Conservation (phyloP, 2,329 filamentous ascomycete genomes). For the Botryotinia globosa region DNA sequence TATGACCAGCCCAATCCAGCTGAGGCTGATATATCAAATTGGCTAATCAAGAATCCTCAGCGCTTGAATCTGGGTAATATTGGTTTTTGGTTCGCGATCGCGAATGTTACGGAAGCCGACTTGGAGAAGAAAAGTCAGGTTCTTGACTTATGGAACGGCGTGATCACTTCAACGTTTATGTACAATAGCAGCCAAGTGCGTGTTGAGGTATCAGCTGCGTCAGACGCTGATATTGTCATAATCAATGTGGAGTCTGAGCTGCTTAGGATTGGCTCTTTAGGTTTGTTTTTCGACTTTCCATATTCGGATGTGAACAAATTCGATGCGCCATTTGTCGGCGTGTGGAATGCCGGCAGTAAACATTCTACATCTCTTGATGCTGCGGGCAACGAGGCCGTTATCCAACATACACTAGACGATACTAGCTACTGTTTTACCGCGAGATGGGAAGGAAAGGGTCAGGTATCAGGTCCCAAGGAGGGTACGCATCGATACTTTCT, state of each 20-base stretch:
- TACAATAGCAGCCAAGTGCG: slow-evolving; percentile 38
- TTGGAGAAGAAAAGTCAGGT: slow-evolving; percentile 40
- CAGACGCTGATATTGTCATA: slow-evolving; percentile 41
- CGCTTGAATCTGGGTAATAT: slow-evolving; percentile 46
- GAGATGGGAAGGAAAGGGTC: slow-evolving; percentile 26
- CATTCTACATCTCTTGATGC: slow-evolving; percentile 40
- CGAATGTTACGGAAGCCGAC: slow-evolving; percentile 35
- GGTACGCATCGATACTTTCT: slow-evolving; percentile 32
- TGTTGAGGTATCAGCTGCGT: slow-evolving; percentile 42
- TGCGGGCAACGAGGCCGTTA: slow-evolving; percentile 33
- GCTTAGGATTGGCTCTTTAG: slow-evolving; percentile 38
- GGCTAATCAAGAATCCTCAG: slow-evolving; percentile 51
- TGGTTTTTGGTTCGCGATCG: slow-evolving; percentile 40
- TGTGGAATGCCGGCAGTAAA: slow-evolving; percentile 42
- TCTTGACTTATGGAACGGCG: slow-evolving; percentile 42
- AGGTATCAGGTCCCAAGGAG: slow-evolving; percentile 23
- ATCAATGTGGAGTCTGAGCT: slow-evolving; percentile 42
- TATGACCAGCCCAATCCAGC: slow-evolving; percentile 45
- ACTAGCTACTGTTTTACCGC: slow-evolving; percentile 41
- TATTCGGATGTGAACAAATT: slow-evolving; percentile 46
- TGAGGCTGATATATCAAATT: slow-evolving; percentile 44
- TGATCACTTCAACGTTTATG: slow-evolving; percentile 42
- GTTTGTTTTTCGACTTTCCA: slow-evolving; percentile 45
- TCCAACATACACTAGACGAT: slow-evolving; percentile 42
- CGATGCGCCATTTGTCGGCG: slow-evolving; percentile 44